A percentile compares a stretch with the other conserved stretches of the same genome.
These are phyloP conservation scores for Kwoniella dejecticola DNA, from an alignment of 768 basidiomycete species.

Conservation along the genomic window DNA sequence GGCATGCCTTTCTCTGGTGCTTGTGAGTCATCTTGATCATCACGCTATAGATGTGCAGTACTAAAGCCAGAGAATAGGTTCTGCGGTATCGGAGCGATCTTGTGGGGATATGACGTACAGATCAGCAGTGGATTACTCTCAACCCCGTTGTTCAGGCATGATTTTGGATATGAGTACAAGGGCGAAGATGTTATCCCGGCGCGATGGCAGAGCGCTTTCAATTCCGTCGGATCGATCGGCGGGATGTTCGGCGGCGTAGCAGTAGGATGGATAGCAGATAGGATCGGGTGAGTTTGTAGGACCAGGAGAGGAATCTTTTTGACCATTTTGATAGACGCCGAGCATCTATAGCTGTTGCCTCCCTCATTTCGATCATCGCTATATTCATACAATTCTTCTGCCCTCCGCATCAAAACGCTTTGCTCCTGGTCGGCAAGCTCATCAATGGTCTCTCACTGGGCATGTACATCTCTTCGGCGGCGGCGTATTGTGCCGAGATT, in stretches of 20 bases:
- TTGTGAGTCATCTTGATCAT: not conserved
- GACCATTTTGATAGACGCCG: conserved; percentile 17
- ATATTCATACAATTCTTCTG: conserved; percentile 33
- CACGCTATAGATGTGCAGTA: not conserved
- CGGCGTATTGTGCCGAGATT: conserved; percentile 21
- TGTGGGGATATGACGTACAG: conserved; percentile 31
- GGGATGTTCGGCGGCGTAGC: conserved; percentile 20
- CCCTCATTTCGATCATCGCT: conserved; percentile 16
- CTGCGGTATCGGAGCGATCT: conserved; percentile 22
- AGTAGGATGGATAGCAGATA: conserved; percentile 22
- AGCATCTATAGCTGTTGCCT: conserved; percentile 13
- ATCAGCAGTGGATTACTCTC: conserved; percentile 26
- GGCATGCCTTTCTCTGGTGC: conserved; percentile 23
- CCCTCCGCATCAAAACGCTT: conserved; percentile 19
- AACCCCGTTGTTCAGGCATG: conserved; percentile 22
- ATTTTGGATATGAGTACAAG: conserved; percentile 21
- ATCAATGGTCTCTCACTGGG: conserved; percentile 26
- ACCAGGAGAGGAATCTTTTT: not conserved
- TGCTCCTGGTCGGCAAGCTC: conserved; percentile 20
- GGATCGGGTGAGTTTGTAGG: conserved; percentile 25
- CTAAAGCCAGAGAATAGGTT: not conserved
- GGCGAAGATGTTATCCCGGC: conserved; percentile 19
- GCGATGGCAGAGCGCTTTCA: conserved; percentile 27
- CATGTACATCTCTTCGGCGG: conserved; percentile 18
- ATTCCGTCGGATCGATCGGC: conserved; percentile 23